These are phyloP conservation scores for Dactylis glomerata DNA, from an alignment of 176 grass and related monocot species.

Conservation along the genomic window DNA sequence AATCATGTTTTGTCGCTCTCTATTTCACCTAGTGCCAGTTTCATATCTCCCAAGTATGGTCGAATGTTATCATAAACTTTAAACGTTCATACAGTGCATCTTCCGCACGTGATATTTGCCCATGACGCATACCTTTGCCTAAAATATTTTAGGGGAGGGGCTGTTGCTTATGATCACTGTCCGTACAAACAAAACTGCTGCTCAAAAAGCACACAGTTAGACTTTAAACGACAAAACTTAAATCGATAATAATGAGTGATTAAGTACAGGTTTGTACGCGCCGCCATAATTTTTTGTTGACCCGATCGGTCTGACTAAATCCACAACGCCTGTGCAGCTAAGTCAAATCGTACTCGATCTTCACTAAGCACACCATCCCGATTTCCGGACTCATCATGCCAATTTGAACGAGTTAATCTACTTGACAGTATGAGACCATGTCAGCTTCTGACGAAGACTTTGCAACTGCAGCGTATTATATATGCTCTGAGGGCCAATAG, in stretches of 20 bases:
- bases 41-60: neutral
- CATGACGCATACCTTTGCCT: neutral
- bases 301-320: conserved; percentile 26
- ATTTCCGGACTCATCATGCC: neutral
- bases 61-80: neutral
- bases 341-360: conserved; percentile 12
- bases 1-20: neutral
- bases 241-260: neutral
- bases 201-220: neutral
- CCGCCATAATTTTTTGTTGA: neutral
- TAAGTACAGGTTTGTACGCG: neutral
- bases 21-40: neutral
- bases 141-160: neutral
- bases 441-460: conserved; percentile 8
- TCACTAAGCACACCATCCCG: neutral
- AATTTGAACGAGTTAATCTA: conserved; percentile 3
- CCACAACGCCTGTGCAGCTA: neutral
- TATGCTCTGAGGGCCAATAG: neutral
- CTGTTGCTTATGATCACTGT: neutral
- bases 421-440: neutral
- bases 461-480: neutral
- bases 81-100: neutral
- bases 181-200: neutral
- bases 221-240: neutral
- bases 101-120: neutral